Base-by-base conservation (phyloP, 108 stramenopile genomes). In the Craspedostauros australis region DNA sequence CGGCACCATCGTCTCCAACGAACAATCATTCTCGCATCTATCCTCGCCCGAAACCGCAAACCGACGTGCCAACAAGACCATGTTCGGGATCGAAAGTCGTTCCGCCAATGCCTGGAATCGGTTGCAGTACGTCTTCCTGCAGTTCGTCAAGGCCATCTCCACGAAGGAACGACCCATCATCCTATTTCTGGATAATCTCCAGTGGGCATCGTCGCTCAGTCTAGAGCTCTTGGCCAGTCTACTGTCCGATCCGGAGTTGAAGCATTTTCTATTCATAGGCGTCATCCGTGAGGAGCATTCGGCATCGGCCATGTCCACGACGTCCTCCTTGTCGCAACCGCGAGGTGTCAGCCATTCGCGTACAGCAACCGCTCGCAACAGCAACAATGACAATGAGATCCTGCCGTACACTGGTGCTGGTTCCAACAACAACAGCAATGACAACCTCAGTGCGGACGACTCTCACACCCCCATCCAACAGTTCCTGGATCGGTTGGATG, bases 151-250 rank as follows among this genome's bases (percentile, higher is more conserved):
- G 37, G 59, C 60, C 0, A 54, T 69, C n/a, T n/a, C n/a, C n/a
- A n/a, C n/a, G n/a, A n/a, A n/a, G 14, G 48, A 63, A 12, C 36
- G 44, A 23, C 64, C 59, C 23, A 37, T 66, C 20, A 46, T 72
- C 14, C n/a, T 72, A 40, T 72, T 72, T 36, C 64, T 72, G 8
- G 71, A 72, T 32, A 50, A 72, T 45, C 24, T 65, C 4, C 64
- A 72, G 24, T 64, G 63, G 63, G 56, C 57, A 12, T 64, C 66
- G 42, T 23, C 53, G 14, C 53, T 36, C 2, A 59, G 63, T 18
- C 27, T 55, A 0, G 54, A 36, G 21, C 31, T 71, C 24, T 12
- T 71, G 32, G 20, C 46, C 24, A 31, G 50, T 4, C 31, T 67
- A 12, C n/a, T 67, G 4, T 18, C 36, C 46, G 66, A 67, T 36